phyloP scores from a whole-genome alignment of 805 yeast species.

The Kodamaea nitidulidarum region DNA sequence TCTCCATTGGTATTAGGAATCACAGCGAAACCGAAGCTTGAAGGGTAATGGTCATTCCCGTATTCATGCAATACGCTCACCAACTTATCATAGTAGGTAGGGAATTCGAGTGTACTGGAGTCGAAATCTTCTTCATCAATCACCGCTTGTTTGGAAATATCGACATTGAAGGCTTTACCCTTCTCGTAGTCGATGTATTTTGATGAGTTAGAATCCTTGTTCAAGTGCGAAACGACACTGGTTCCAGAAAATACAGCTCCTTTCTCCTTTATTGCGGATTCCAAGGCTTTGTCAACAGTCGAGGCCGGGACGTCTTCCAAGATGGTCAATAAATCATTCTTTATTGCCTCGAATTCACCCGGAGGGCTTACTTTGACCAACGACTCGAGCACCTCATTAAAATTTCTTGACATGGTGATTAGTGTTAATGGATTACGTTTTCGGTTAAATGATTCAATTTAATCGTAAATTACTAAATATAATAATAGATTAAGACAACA shows the following conservation, averaged over 20 bases:
- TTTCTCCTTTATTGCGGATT: slow-evolving; percentile 23
- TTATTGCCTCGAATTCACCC: slow-evolving; percentile 32
- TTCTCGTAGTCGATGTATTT: slow-evolving; percentile 51
- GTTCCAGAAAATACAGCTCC: slow-evolving; percentile 28
- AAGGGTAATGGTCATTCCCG: slow-evolving; percentile 64
- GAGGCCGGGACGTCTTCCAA: slow-evolving; percentile 17
- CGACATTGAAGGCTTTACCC: slow-evolving; percentile 53
- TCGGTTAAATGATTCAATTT: not conserved
- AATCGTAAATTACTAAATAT: not conserved
- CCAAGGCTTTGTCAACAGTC: slow-evolving; percentile 26
- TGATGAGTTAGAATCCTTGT: slow-evolving; percentile 30
- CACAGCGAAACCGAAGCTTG: slow-evolving; percentile 42
- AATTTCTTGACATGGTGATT: slow-evolving; percentile 19
- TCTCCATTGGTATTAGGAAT: slow-evolving; percentile 29
- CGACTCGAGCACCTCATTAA: slow-evolving; percentile 24
- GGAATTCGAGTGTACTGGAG: slow-evolving; percentile 20
- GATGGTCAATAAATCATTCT: slow-evolving; percentile 22
- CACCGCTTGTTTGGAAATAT: slow-evolving; percentile 46
- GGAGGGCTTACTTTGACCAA: slow-evolving; percentile 37
- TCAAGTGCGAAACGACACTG: slow-evolving; percentile 31
- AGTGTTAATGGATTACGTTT: not conserved
- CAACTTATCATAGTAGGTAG: slow-evolving; percentile 26
- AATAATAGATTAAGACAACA: slow-evolving; percentile 52
- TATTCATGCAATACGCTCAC: slow-evolving; percentile 43
- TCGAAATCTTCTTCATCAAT: slow-evolving; percentile 49